Evolutionary conservation across 805 yeast genomes (phyloP).

Genomic region (Myxozyma udenii): DNA sequence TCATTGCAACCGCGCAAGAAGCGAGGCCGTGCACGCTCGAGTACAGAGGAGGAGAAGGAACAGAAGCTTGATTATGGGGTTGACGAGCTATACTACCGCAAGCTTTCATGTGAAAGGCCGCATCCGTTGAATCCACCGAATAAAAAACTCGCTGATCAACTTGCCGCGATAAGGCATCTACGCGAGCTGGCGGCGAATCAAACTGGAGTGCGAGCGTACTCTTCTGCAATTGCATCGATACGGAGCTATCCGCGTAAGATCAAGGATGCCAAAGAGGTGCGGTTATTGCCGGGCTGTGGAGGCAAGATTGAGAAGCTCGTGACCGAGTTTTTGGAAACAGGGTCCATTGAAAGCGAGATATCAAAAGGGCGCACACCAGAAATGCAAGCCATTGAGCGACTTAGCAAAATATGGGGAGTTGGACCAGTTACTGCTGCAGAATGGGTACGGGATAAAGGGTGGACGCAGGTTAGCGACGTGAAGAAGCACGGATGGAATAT

Average conservation of each 20-base stretch:
- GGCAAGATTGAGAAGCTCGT: conserved; percentile 22
- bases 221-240: conserved; percentile 27
- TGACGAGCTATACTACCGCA: conserved; percentile 11
- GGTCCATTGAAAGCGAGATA: conserved; percentile 23
- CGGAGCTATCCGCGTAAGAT: conserved; percentile 25
- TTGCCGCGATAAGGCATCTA: conserved; percentile 15
- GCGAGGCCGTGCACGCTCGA: too few relatives aligned
- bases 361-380: conserved; percentile 8
- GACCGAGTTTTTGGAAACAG: conserved; percentile 24
- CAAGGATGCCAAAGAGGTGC: conserved; percentile 10
- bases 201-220: conserved; percentile 28
- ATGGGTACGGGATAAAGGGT: conserved; percentile 25
- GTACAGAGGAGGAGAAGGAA: too few relatives aligned
- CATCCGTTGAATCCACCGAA: conserved; percentile 23
- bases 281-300: conserved; percentile 28
- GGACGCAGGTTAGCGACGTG: conserved; percentile 24
- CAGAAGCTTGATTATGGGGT: too few relatives aligned
- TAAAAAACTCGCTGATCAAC: conserved; percentile 7
- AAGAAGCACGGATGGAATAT: conserved; percentile 12
- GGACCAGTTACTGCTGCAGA: conserved; percentile 23
- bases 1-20: too few relatives aligned
- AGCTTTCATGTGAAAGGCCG: conserved; percentile 21
- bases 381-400: conserved; percentile 10
- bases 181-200: conserved; percentile 24
- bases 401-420: conserved; percentile 29